Conservation (phyloP, 2,329 filamentous ascomycete species). For the Plenodomus tracheiphilus region DNA sequence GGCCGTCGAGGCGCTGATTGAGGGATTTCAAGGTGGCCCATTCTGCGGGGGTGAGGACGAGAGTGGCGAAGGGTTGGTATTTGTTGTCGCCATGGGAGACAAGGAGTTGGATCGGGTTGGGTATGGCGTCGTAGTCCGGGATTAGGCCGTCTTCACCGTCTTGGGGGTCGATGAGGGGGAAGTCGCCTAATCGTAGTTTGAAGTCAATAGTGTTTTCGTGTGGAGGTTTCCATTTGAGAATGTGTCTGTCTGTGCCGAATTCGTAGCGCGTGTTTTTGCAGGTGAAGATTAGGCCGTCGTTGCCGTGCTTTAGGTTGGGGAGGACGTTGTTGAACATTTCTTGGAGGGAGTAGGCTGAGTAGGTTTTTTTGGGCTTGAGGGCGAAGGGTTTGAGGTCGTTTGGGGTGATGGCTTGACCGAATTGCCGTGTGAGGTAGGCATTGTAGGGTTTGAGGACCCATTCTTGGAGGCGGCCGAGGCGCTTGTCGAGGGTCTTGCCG, state of each 20-base stretch:
- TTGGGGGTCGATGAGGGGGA: constrained; percentile 71
- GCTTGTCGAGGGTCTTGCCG: constrained; percentile 81
- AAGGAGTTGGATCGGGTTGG: constrained; percentile 68
- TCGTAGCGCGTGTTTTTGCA: constrained; percentile 85
- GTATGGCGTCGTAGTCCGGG: constrained; percentile 78
- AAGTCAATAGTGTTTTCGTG: constrained; percentile 96
- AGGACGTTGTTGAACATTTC: constrained; percentile 84
- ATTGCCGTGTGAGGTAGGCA: constrained; percentile 53
- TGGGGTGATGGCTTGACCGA: constrained; percentile 56
- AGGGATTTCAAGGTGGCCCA: constrained; percentile 82
- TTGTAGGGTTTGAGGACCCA: constrained; percentile 74
- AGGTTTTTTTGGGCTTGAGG: constrained; percentile 85
- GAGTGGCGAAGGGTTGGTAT: constrained; percentile 66
- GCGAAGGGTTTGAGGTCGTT: constrained; percentile 66
- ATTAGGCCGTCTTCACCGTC: constrained; percentile 67
- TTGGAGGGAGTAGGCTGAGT: constrained; percentile 78
- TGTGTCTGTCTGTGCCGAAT: constrained; percentile 88
- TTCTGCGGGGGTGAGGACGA: constrained; percentile 73
- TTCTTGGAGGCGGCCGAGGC: constrained; percentile 82
- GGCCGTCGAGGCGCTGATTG: constrained; percentile 76
- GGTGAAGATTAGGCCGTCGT: constrained; percentile 98
- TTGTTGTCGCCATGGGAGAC: constrained; percentile 66
- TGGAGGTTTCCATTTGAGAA: constrained; percentile 97
- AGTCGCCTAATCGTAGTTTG: constrained; percentile 71
- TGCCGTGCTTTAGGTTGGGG: constrained; percentile 83